Base-by-base conservation (phyloP, 208 protist genomes). In the Acanthamoeba lenticulata region DNA sequence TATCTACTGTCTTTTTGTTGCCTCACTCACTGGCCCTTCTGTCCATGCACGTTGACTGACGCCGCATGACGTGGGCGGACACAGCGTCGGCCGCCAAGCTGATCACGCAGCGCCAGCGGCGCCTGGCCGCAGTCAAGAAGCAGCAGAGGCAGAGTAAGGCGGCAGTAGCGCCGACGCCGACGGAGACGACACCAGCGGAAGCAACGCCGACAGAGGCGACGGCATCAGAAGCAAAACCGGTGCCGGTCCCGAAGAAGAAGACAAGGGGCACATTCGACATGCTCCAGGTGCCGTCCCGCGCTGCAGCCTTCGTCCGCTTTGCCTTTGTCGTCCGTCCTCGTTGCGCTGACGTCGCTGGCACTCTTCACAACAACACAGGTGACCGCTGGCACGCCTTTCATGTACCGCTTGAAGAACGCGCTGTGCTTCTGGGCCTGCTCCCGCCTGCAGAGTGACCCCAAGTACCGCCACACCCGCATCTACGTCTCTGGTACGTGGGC, bases 361-460 rank as follows among this genome's bases (percentile, higher is more conserved):
- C 47, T 52, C 9, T 52, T 52, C 47, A 52, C 47, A 52, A 52
- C 47, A 52, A 5, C 5, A 19, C 69, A 79, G 69, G 32, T 88
- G n/a, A 88, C 79, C 29, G 79, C 79, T 6, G 79, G 79, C 52
- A 88, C 79, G 27, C 79, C 79, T 24, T 88, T 88, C 47, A 88
- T 88, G 79, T 42, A 38, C 17, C 38, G 79, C n/a, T 44, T 88
- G 21, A 88, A 88, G 79, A 88, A 88, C 45, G 47, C 45, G 15
- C 44, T 88, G 36, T 88, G 79, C 47, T 88, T 62, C 19, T 88
- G 79, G 79, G 79, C 47, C 15, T 88, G 79, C 44, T 62, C 45
- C 7, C 79, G 79, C 47, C 21, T 88, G 42, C 44, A 60, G 36
- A 60, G 32, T 11, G 44, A 88, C 21, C 42, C 45, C 29, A 88